These are phyloP conservation scores for Apiospora sp. DNA, from an alignment of 2,329 filamentous ascomycete genomes.

Conservation along the genomic window DNA sequence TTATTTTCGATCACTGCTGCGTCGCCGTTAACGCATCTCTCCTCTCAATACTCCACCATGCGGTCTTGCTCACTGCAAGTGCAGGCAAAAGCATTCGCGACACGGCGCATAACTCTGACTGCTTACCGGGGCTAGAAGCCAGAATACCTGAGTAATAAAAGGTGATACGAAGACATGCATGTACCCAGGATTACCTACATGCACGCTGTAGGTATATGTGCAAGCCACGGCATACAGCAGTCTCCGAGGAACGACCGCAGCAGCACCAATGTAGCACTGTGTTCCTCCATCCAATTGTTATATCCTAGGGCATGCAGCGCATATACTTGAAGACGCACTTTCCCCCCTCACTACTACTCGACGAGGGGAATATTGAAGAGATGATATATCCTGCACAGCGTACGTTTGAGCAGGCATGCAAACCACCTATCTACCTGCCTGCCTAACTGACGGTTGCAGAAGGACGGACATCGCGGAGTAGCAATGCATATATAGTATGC, in stretches of 20 bases:
- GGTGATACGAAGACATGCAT: constrained; percentile 21
- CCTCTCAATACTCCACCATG: neutral
- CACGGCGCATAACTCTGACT: neutral
- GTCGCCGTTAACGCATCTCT: neutral
- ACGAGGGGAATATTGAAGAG: neutral
- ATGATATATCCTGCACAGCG: neutral
- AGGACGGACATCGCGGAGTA: neutral
- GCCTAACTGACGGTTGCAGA: neutral
- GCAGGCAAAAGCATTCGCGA: constrained; percentile 1
- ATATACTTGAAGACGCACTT: neutral
- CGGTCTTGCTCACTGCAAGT: neutral
- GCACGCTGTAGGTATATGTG: constrained; percentile 14
- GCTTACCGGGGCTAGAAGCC: neutral
- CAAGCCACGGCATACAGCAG: neutral
- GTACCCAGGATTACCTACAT: constrained; percentile 2
- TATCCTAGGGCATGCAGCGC: neutral
- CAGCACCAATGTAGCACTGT: constrained; percentile 13
- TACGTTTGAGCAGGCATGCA: neutral
- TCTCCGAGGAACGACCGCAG: constrained; percentile 16
- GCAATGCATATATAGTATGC: neutral
- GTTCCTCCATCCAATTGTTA: constrained; percentile 8
- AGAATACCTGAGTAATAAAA: neutral
- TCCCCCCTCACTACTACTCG: neutral
- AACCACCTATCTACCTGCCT: neutral
- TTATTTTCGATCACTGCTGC: constrained; percentile 12